These are phyloP conservation scores for Epicoccum sorghinum DNA, from an alignment of 2,329 filamentous ascomycete species.

Conservation along the genomic window DNA sequence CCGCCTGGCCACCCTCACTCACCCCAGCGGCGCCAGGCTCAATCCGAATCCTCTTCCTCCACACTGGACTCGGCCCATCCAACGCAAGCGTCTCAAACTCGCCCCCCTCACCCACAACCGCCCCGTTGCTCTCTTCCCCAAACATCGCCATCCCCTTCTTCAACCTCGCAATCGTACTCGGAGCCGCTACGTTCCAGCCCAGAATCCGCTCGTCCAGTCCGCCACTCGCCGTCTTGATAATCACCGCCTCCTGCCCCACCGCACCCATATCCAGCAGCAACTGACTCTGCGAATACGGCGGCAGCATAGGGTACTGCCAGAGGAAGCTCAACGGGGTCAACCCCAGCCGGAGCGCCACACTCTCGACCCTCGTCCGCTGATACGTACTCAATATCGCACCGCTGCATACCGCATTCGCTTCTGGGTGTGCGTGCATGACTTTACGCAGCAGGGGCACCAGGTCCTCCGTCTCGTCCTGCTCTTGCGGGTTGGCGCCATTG, in stretches of 20 bases:
- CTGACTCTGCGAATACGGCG: slow-evolving; percentile 55
- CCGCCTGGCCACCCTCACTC: slow-evolving; percentile 80
- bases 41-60: slow-evolving; percentile 73
- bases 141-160: slow-evolving; percentile 68
- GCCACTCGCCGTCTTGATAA: slow-evolving; percentile 93
- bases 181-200: slow-evolving; percentile 77
- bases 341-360: slow-evolving; percentile 82
- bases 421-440: slow-evolving; percentile 72
- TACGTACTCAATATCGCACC: slow-evolving; percentile 95
- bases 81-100: slow-evolving; percentile 95
- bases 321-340: slow-evolving; percentile 83
- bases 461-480: slow-evolving; percentile 83
- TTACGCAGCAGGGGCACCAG: slow-evolving; percentile 75
- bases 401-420: slow-evolving; percentile 84
- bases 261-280: slow-evolving; percentile 82
- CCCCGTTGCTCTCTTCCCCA: slow-evolving; percentile 67
- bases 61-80: slow-evolving; percentile 75
- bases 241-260: slow-evolving; percentile 80
- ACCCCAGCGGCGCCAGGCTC: slow-evolving; percentile 59
- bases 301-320: slow-evolving; percentile 86
- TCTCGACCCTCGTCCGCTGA: slow-evolving; percentile 94
- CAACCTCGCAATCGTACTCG: slow-evolving; percentile 54
- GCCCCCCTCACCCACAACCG: slow-evolving; percentile 87
- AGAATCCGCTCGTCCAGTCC: slow-evolving; percentile 81
- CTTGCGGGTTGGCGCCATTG: slow-evolving; percentile 3